Base-by-base conservation (phyloP, 2,329 filamentous ascomycete species). In the Grosmannia clavigera region DNA sequence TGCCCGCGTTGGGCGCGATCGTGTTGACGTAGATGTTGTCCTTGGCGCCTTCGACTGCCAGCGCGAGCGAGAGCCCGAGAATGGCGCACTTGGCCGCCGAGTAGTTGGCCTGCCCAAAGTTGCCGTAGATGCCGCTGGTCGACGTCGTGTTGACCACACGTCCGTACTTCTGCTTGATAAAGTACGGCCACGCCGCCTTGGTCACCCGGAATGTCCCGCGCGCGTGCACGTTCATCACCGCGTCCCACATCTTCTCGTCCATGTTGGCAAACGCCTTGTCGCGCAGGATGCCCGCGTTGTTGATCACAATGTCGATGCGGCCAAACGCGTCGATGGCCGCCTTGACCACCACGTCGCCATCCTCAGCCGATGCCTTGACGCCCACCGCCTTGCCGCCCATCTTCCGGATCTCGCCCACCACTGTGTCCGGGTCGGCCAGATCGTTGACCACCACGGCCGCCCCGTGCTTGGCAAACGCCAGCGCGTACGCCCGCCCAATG, bases 1-100 rank as follows among this genome's bases (percentile, higher is more conserved):
- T 99, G 67, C 94, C 94, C 48, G 94, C 94, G 70, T 97, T 99
- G 67, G 94, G 94, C 29, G 94, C 94, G 69, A 99, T 96, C 61
- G 92, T 96, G 81, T 99, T 99, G 73, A 96, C 90, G 68, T 85
- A 91, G 74, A 99, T 97, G 80, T 96, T 96, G 81, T 99, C 91
- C 80, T 97, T 97, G 70, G 83, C 82, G 68, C 94, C 94, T 76
- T 99, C 94, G 57, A 94, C 81, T 58, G 94, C 94, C 60, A 99
- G 83, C 57, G 94, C 90, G 67, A 91, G 88, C 50, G 92, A 96
- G 79, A 99, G 90, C 63, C 94, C 94, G 51, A 99, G 86, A 66
- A 99, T 97, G 75, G 90, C 94, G 66, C 83, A 82, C 85, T 94
- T 94, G 85, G 89, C 89, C 61, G 92, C 90, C 64, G 94, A 83